phyloP scores from a whole-genome alignment of 139 green algal species.

The Micractinium conductrix region DNA sequence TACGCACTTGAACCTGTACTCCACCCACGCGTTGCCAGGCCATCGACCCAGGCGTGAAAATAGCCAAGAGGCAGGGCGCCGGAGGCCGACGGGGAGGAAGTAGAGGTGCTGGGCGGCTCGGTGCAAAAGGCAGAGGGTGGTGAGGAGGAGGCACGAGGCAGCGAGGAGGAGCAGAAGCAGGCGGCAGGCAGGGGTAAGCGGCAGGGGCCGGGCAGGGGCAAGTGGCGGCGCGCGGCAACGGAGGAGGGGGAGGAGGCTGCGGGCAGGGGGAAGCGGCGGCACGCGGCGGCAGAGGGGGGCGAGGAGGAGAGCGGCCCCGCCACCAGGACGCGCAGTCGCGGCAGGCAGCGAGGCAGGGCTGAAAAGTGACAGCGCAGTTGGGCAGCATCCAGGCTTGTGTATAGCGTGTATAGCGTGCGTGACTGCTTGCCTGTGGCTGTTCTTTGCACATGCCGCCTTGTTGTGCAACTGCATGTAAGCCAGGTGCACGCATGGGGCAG shows the following conservation, averaged over 20 bases:
- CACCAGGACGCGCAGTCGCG: neutral
- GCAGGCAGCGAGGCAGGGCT: too few relatives aligned
- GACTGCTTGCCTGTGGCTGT: too few relatives aligned
- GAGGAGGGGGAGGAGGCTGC: neutral
- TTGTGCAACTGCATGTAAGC: neutral
- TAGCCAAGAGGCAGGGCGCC: conserved; percentile 5
- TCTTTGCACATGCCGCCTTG: too few relatives aligned
- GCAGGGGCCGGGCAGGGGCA: neutral
- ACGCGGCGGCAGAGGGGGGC: too few relatives aligned
- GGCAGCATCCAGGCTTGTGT: too few relatives aligned
- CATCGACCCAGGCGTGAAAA: conserved; percentile 23
- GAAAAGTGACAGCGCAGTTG: too few relatives aligned
- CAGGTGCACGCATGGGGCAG: too few relatives aligned
- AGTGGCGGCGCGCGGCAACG: too few relatives aligned
- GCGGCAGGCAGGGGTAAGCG: neutral
- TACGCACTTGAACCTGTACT: too few relatives aligned
- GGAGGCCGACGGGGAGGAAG: neutral
- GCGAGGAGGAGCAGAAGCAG: neutral
- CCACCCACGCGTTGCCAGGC: too few relatives aligned
- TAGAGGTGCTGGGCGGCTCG: conserved; percentile 14
- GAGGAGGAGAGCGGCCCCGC: too few relatives aligned
- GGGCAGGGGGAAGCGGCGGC: neutral
- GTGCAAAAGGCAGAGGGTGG: neutral
- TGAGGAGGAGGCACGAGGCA: neutral
- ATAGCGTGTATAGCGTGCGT: too few relatives aligned